These are phyloP conservation scores for Pyronema omphalodes DNA, from an alignment of 495 filamentous ascomycete genomes.

Conservation along the genomic window DNA sequence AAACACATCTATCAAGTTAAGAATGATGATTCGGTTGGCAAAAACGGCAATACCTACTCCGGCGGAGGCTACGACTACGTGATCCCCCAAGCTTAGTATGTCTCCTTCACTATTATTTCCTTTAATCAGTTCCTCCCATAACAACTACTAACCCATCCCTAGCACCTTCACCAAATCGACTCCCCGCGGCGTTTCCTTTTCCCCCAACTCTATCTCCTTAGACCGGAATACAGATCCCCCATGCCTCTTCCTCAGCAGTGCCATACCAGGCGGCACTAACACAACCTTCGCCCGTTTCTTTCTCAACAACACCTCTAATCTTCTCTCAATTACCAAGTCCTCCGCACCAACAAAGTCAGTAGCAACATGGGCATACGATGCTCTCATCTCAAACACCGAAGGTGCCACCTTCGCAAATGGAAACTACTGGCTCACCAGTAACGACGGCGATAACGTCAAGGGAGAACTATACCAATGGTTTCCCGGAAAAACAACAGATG, in stretches of 20 bases:
- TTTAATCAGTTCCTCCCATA: neutral
- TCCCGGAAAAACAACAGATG: neutral
- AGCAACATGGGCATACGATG: neutral
- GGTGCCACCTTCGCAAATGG: neutral
- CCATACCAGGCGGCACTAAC: neutral
- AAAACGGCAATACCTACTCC: neutral
- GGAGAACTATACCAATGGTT: neutral
- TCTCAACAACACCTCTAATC: neutral
- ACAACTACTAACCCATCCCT: too few species aligned
- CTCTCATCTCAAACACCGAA: neutral
- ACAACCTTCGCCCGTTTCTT: neutral
- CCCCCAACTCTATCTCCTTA: neutral
- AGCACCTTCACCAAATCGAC: neutral
- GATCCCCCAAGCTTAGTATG: conserved; percentile 1
- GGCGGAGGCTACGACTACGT: neutral
- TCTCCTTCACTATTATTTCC: neutral
- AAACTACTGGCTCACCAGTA: neutral
- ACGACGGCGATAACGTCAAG: neutral
- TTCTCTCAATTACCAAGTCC: neutral
- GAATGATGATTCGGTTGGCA: neutral
- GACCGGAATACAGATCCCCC: neutral
- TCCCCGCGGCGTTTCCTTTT: neutral
- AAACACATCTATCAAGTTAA: neutral
- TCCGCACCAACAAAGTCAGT: neutral
- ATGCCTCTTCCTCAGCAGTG: neutral